phyloP scores from a whole-genome alignment of 805 yeast species.

The Teunomyces gatunensis region DNA sequence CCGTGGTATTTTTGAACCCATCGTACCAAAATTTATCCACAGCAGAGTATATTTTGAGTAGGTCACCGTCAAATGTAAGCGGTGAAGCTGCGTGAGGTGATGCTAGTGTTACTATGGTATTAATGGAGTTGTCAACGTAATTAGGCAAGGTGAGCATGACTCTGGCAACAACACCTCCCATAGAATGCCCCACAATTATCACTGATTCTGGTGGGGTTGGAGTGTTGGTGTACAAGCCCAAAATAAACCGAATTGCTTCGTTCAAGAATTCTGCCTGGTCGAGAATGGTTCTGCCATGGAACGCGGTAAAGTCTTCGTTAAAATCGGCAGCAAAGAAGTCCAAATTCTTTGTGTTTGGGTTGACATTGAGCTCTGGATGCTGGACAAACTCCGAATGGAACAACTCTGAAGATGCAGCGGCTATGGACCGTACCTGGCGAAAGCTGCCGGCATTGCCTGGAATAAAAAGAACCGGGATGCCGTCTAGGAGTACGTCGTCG shows the following conservation, averaged over 20 bases:
- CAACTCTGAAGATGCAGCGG: conserved; percentile 68
- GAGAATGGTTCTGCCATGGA: conserved; percentile 88
- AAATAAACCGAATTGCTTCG: conserved; percentile 77
- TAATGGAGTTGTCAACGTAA: conserved; percentile 67
- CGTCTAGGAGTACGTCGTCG: conserved; percentile 43
- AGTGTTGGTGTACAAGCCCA: conserved; percentile 57
- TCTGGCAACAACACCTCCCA: conserved; percentile 96
- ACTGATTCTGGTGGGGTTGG: conserved; percentile 62
- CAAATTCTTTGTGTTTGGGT: conserved; percentile 41
- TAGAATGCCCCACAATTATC: conserved; percentile 83
- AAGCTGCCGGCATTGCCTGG: conserved; percentile 98
- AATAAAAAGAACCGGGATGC: conserved; percentile 86
- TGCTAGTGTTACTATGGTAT: conserved; percentile 80
- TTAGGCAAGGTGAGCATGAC: conserved; percentile 79
- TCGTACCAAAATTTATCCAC: conserved; percentile 79
- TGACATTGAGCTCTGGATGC: conserved; percentile 1
- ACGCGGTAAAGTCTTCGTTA: conserved; percentile 93
- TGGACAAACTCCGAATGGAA: conserved; percentile 38
- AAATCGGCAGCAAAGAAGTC: conserved; percentile 93
- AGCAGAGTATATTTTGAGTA: conserved; percentile 68
- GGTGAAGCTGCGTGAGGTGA: conserved; percentile 95
- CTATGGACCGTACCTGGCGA: conserved; percentile 87
- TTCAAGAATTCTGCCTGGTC: conserved; percentile 93
- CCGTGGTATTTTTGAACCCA: conserved; percentile 40
- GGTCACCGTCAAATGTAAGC: conserved; percentile 87